Evolutionary conservation across 2,329 filamentous ascomycete genomes (phyloP).

Genomic region (Lachnellula suecica): DNA sequence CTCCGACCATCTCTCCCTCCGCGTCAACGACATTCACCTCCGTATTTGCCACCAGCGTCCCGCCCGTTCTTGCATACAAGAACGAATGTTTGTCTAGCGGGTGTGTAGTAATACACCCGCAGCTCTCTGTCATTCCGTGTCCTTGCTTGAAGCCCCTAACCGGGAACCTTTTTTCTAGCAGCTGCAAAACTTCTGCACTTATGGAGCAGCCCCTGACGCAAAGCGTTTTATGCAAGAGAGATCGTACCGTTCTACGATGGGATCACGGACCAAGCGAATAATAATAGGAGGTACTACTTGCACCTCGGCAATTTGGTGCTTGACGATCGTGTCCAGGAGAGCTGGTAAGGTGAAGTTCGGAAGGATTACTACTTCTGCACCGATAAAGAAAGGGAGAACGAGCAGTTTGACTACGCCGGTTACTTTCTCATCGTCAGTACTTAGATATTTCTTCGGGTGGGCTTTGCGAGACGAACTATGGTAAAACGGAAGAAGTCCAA

Average conservation of each 20-base stretch:
- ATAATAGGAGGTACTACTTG: slow-evolving; percentile 73
- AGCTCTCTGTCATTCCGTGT: slow-evolving; percentile 60
- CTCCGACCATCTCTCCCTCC: slow-evolving; percentile 50
- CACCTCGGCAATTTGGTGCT: slow-evolving; percentile 66
- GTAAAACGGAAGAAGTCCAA: slow-evolving; percentile 62
- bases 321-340: slow-evolving; percentile 61
- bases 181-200: slow-evolving; percentile 33
- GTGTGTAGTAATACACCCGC: slow-evolving; percentile 61
- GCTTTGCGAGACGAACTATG: slow-evolving; percentile 40
- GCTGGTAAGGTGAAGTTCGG: slow-evolving; percentile 60
- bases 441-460: neutral
- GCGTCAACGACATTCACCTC: slow-evolving; percentile 59
- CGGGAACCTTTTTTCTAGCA: slow-evolving; percentile 41
- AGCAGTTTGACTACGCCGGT: slow-evolving; percentile 59
- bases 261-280: slow-evolving; percentile 51
- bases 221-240: slow-evolving; percentile 57
- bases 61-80: slow-evolving; percentile 55
- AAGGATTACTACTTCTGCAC: slow-evolving; percentile 66
- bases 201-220: slow-evolving; percentile 50
- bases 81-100: slow-evolving; percentile 55
- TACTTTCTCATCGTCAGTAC: slow-evolving; percentile 10
- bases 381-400: slow-evolving; percentile 61
- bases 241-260: slow-evolving; percentile 20
- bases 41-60: slow-evolving; percentile 56
- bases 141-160: slow-evolving; percentile 46